Evolutionary conservation across 257 asterid genomes (phyloP).

Genomic region (Solanum virginianum): DNA sequence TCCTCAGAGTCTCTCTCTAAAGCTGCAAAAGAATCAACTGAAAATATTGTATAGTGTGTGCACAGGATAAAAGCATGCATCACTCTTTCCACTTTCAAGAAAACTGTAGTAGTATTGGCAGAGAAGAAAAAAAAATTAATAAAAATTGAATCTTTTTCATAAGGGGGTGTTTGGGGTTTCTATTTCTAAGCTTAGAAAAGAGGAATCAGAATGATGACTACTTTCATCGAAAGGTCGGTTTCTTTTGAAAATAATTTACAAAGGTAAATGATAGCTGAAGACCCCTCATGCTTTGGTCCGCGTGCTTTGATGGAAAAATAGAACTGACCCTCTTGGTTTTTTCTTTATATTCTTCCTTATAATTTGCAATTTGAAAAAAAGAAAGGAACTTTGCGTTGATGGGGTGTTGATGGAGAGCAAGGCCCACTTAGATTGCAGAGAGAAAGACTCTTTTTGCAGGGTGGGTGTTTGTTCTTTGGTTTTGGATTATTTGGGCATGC

Average conservation of each 20-base stretch:
- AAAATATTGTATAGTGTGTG: conserved; percentile 16
- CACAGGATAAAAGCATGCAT: conserved; percentile 50
- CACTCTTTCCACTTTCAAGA: conserved; percentile 9
- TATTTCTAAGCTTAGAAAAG: not conserved
- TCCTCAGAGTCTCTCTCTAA: not conserved
- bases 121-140: not conserved
- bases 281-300: conserved; percentile 75
- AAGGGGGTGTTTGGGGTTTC: not conserved
- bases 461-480: conserved; percentile 48
- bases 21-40: conserved; percentile 45
- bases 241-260: conserved; percentile 23
- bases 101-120: not conserved
- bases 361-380: not conserved
- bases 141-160: not conserved
- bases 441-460: conserved; percentile 46
- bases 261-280: conserved; percentile 20
- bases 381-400: conserved; percentile 17
- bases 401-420: conserved; percentile 24
- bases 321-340: conserved; percentile 27
- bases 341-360: not conserved
- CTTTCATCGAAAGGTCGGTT: conserved; percentile 70
- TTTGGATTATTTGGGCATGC: conserved; percentile 46
- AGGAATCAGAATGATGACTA: conserved; percentile 31
- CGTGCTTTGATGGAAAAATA: conserved; percentile 70
- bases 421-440: conserved; percentile 69